Evolutionary conservation across 768 basidiomycete species (phyloP).

Genomic region (Dentipellis sp.): DNA sequence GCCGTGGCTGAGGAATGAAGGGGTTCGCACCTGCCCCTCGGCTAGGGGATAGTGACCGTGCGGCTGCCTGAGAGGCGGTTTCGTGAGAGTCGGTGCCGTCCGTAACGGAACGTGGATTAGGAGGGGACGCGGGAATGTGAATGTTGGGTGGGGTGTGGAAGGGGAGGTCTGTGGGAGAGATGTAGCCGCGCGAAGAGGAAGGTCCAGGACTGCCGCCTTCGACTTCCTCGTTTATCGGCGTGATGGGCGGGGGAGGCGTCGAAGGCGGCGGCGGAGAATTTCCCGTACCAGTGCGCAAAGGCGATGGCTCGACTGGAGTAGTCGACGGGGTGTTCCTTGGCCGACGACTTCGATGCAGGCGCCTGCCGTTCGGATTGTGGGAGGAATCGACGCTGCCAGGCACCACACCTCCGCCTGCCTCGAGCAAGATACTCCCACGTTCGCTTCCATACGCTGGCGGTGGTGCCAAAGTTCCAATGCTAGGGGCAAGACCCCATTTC

Average conservation of each 20-base stretch:
- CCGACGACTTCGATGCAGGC: slow-evolving; percentile 54
- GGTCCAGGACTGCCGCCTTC: slow-evolving; percentile 38
- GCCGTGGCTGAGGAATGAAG: slow-evolving; percentile 66
- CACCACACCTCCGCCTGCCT: slow-evolving; percentile 57
- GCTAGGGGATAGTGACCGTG: slow-evolving; percentile 46
- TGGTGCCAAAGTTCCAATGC: slow-evolving; percentile 92
- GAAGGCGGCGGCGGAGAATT: slow-evolving; percentile 35
- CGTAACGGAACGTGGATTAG: slow-evolving; percentile 17
- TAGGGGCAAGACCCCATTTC: slow-evolving; percentile 98
- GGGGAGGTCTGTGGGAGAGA: slow-evolving; percentile 56
- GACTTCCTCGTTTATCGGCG: slow-evolving; percentile 60
- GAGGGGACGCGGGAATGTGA: slow-evolving; percentile 37
- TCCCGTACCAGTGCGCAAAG: slow-evolving; percentile 46
- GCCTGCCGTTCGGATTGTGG: slow-evolving; percentile 38
- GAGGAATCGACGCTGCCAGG: slow-evolving; percentile 31
- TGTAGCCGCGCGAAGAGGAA: slow-evolving; percentile 38
- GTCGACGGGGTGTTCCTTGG: slow-evolving; percentile 34
- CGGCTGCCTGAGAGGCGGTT: slow-evolving; percentile 27
- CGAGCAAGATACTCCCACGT: slow-evolving; percentile 89
- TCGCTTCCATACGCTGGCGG: slow-evolving; percentile 98
- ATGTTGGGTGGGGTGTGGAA: slow-evolving; percentile 45
- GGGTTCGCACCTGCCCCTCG: slow-evolving; percentile 73
- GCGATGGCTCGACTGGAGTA: slow-evolving; percentile 49
- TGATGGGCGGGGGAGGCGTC: slow-evolving; percentile 56
- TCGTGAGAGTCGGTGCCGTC: slow-evolving; percentile 18